Evolutionary conservation across 495 filamentous ascomycete species (phyloP).

Genomic region (Tuber magnatum): DNA sequence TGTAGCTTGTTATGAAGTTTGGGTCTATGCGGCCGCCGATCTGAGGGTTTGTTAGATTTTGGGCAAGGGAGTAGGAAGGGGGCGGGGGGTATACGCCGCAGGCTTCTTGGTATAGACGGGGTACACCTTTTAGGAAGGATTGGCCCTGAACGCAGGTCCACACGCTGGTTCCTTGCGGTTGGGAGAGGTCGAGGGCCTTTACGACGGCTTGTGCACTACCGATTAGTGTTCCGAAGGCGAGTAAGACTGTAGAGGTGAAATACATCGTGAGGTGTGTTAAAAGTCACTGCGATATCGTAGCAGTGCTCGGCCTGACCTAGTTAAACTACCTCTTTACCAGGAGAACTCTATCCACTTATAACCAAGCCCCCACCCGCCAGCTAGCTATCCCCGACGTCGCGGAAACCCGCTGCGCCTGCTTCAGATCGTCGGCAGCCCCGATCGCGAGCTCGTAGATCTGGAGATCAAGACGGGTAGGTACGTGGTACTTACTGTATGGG

Average conservation of each 20-base stretch:
- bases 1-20: slow-evolving; percentile 18
- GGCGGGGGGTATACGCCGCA: slow-evolving; percentile 10
- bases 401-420: not conserved
- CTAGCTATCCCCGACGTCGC: not conserved
- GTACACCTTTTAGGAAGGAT: slow-evolving; percentile 16
- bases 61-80: not conserved
- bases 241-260: not conserved
- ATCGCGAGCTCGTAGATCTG: not conserved
- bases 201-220: slow-evolving; percentile 2
- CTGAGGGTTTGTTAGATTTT: slow-evolving; percentile 8
- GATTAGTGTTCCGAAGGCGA: not conserved
- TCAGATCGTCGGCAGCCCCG: not conserved
- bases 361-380: not conserved
- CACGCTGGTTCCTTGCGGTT: not conserved
- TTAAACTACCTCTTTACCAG: not conserved
- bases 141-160: slow-evolving; percentile 20
- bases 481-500: no score
- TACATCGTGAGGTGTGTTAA: not conserved
- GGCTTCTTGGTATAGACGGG: slow-evolving; percentile 22
- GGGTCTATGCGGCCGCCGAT: slow-evolving; percentile 19
- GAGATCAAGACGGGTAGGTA: not conserved
- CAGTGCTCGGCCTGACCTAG: not conserved
- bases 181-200: slow-evolving; percentile 16
- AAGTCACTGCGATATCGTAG: not conserved
- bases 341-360: not conserved